Conservation (phyloP, 2,329 filamentous ascomycete species). For the Sporothrix mexicana region DNA sequence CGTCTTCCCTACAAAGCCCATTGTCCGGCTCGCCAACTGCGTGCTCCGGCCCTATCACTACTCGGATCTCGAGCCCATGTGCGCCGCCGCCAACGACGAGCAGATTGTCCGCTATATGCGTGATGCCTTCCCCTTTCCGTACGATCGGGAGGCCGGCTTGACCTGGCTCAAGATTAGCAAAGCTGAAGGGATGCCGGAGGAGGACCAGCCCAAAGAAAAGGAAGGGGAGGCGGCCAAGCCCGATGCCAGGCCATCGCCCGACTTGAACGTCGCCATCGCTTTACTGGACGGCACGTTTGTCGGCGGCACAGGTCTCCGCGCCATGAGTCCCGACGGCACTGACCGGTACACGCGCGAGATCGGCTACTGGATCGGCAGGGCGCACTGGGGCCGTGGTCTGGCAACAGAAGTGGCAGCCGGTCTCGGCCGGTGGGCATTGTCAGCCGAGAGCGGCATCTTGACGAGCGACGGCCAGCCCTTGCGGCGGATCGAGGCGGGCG, state of each 20-base stretch:
- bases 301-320: constrained; percentile 52
- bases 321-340: constrained; percentile 44
- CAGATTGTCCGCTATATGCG: constrained; percentile 50
- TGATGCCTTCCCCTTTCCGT: constrained; percentile 55
- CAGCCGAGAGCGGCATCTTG: neutral
- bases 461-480: constrained; percentile 42
- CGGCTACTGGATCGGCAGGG: constrained; percentile 55
- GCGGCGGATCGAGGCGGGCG: constrained; percentile 50
- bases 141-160: constrained; percentile 50
- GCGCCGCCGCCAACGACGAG: constrained; percentile 48
- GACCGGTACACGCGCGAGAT: constrained; percentile 54
- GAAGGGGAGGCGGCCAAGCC: neutral
- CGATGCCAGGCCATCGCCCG: neutral
- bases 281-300: constrained; percentile 44
- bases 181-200: constrained; percentile 25
- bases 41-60: constrained; percentile 50
- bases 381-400: constrained; percentile 55
- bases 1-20: constrained; percentile 36
- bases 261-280: constrained; percentile 47
- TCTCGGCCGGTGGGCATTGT: constrained; percentile 53
- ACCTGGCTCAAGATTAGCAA: constrained; percentile 40
- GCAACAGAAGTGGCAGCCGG: constrained; percentile 49
- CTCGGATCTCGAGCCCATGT: constrained; percentile 48
- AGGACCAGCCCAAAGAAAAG: neutral
- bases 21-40: constrained; percentile 43